Conservation (phyloP, 2,329 filamentous ascomycete genomes). For the Diplodia sapinea region DNA sequence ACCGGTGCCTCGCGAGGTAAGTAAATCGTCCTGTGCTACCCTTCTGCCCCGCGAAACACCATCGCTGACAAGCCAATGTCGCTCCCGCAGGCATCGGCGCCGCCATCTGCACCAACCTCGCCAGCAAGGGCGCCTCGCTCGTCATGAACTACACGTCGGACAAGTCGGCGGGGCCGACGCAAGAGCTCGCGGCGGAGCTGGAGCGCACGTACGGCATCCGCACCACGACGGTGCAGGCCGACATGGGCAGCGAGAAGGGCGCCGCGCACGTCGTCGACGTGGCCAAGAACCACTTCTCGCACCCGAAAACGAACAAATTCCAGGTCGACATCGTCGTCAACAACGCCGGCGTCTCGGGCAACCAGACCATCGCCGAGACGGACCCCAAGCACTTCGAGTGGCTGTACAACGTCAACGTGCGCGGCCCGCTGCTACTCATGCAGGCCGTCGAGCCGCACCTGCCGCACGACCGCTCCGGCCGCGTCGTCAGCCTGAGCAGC, state of each 20-base stretch:
- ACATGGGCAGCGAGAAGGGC: conserved; percentile 68
- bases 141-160: conserved; percentile 75
- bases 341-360: conserved; percentile 75
- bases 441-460: conserved; percentile 75
- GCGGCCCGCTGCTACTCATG: conserved; percentile 77
- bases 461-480: conserved; percentile 68
- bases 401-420: conserved; percentile 80
- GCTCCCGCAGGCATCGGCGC: conserved; percentile 70
- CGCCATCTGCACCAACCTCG: conserved; percentile 71
- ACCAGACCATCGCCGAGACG: conserved; percentile 69
- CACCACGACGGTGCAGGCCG: conserved; percentile 70
- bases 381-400: conserved; percentile 69
- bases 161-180: conserved; percentile 60
- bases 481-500: conserved; percentile 67
- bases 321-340: conserved; percentile 85
- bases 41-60: not conserved
- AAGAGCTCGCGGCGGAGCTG: conserved; percentile 63
- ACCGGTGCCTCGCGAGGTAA: conserved; percentile 80
- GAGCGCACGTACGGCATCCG: conserved; percentile 63
- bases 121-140: conserved; percentile 71
- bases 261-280: conserved; percentile 65
- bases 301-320: conserved; percentile 61
- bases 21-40: not conserved
- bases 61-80: conserved; percentile 19
- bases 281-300: conserved; percentile 64